Evolutionary conservation across 345 rosid genomes (phyloP), one percentile per base, ranked within the genome.

Genomic region (Mercurialis annua): DNA sequence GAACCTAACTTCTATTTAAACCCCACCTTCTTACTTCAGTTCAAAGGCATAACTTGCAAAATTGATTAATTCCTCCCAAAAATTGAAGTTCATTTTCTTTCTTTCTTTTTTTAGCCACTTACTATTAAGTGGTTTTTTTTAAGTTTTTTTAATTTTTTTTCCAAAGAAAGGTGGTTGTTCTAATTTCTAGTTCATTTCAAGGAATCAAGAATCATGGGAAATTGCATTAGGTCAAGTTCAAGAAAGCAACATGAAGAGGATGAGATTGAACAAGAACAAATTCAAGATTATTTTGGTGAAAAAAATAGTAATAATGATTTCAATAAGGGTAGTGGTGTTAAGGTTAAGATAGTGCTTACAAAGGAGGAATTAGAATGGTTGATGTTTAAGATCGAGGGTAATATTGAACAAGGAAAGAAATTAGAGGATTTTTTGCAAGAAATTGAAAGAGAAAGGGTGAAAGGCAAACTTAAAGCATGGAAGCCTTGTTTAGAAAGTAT

Each of bases 261-360:
- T 30, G 73, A 9, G 12, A 40, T 40, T 21, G 26, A 34, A 47
- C 42, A 17, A 30, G 62, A 59, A 14, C 11, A 40, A 7, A 14
- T 3, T 6, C 43, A 24, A 33, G 31, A 44, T 7, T 24, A 21
- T 58, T 40, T 23, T 29, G 71, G 33, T 38, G 62, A 74, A n/a
- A 65, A 63, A 61, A 73, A 52, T 3, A 40, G 44, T 29, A 70
- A n/a, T n/a, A n/a, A 63, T 24, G 63, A 66, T 52, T 64, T 49
- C 17, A 69, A 40, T 24, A 61, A 77, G 64, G 77, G 78, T 53
- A 77, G 85, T 53, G 78, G 85, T 31, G 47, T 80, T 59, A 87
- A 89, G 81, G 83, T 92, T 68, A 89, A 92, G 83, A 78, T 92
- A 63, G 82, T 92, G 65, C 86, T 92, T 69, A 82, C 85, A 38